Evolutionary conservation across 2,329 filamentous ascomycete species (phyloP).

Genomic region (Juglanconis juglandina): DNA sequence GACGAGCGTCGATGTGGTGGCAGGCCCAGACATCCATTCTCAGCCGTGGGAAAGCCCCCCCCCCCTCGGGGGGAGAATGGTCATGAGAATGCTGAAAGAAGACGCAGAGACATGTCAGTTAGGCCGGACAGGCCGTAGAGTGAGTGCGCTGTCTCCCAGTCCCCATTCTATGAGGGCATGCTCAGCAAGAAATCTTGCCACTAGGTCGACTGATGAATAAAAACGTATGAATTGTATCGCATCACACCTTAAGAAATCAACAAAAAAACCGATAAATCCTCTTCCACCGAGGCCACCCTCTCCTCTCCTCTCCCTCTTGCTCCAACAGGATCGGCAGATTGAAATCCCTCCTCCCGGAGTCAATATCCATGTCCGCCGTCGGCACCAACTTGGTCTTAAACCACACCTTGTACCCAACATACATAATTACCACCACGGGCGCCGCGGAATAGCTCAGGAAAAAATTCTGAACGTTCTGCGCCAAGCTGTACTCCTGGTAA

Average conservation of each 20-base stretch:
- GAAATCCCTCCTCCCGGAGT: constrained; percentile 80
- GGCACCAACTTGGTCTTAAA: constrained; percentile 67
- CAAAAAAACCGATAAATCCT: constrained; percentile 71
- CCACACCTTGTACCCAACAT: constrained; percentile 71
- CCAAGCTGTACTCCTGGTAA: constrained; percentile 37
- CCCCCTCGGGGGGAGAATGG: too few species aligned
- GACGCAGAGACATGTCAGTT: too few species aligned
- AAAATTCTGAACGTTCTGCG: constrained; percentile 59
- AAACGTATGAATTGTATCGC: neutral
- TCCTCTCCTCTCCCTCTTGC: constrained; percentile 74
- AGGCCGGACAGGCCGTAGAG: too few species aligned
- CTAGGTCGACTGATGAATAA: too few species aligned
- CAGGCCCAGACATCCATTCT: too few species aligned
- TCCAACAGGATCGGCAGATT: constrained; percentile 75
- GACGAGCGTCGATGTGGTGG: too few species aligned
- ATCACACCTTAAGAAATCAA: constrained; percentile 33
- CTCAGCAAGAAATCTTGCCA: too few species aligned
- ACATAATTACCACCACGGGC: constrained; percentile 66
- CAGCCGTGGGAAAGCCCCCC: too few species aligned
- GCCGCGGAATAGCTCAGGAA: constrained; percentile 71
- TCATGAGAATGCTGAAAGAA: too few species aligned
- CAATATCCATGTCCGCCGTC: constrained; percentile 75
- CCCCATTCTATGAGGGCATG: too few species aligned
- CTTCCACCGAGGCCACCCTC: constrained; percentile 74
- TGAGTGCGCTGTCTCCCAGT: too few species aligned